Percentiles rank a stretch among this genome's conserved stretches.
These are phyloP conservation scores for Candida silvicultrix DNA, from an alignment of 805 yeast genomes.

Conservation along the genomic window DNA sequence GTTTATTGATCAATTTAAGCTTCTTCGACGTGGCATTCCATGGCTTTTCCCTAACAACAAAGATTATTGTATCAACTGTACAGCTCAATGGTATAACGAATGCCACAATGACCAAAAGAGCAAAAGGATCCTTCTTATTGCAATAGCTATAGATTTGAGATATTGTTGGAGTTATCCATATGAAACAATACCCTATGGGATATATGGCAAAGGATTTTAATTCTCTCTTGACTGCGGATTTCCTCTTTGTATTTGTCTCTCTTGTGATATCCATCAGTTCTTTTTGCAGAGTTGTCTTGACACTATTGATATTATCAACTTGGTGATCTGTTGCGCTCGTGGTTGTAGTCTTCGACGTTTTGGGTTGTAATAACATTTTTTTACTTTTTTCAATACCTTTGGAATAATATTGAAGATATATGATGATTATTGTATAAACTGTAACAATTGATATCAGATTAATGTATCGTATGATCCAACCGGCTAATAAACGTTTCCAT, in stretches of 20 bases:
- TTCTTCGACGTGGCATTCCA: constrained; percentile 36
- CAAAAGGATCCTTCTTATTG: constrained; percentile 7
- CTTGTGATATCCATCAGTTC: constrained; percentile 14
- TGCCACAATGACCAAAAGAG: constrained; percentile 34
- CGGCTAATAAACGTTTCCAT: constrained; percentile 16
- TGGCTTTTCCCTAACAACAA: constrained; percentile 70
- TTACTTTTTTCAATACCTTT: constrained; percentile 9
- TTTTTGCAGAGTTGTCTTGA: constrained; percentile 8
- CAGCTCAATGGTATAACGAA: constrained; percentile 77
- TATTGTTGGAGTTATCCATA: constrained; percentile 15
- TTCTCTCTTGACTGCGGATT: constrained; percentile 12
- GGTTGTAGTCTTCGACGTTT: no score
- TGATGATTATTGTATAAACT: constrained; percentile 12
- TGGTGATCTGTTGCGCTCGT: no score
- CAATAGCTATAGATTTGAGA: constrained; percentile 10
- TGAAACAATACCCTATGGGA: constrained; percentile 16
- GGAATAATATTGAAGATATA: constrained; percentile 9
- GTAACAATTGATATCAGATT: constrained; percentile 9
- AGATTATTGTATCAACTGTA: constrained; percentile 67
- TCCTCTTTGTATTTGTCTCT: constrained; percentile 3
- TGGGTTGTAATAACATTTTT: constrained; percentile 4
- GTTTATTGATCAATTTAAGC: background rate
- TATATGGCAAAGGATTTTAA: constrained; percentile 15
- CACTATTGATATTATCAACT: background rate
- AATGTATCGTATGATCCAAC: constrained; percentile 13